These are phyloP conservation scores for Chloris gayana DNA, from an alignment of 176 grass and related monocot genomes.

Conservation along the genomic window DNA sequence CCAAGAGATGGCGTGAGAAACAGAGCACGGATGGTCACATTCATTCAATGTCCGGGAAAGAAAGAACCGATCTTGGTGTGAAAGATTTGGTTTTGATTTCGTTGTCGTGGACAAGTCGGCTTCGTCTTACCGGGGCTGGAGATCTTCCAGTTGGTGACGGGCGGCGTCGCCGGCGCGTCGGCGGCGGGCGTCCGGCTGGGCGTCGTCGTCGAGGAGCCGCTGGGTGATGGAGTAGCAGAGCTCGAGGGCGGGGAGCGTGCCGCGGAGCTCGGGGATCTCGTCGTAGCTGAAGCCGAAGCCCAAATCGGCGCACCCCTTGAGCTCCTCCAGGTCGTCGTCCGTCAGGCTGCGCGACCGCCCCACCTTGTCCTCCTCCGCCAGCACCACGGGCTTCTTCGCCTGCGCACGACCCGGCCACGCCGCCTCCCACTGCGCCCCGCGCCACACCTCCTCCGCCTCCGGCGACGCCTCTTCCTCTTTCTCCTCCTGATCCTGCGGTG, in stretches of 20 bases:
- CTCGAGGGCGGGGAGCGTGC: slow-evolving; percentile 48
- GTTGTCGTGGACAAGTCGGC: neutral
- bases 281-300: slow-evolving; percentile 56
- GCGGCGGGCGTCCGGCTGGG: too few species aligned
- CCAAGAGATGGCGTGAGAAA: neutral
- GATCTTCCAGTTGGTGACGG: slow-evolving; percentile 54
- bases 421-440: slow-evolving; percentile 45
- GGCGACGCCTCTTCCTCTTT: neutral
- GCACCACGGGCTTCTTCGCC: neutral
- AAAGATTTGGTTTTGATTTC: neutral
- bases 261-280: slow-evolving; percentile 47
- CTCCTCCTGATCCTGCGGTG: rapidly evolving
- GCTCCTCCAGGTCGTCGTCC: slow-evolving; percentile 56
- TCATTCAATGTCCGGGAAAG: too few species aligned
- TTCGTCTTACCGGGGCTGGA: slow-evolving; percentile 41
- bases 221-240: slow-evolving; percentile 56
- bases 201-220: slow-evolving; percentile 32
- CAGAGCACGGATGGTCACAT: too few species aligned
- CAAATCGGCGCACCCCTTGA: slow-evolving; percentile 45
- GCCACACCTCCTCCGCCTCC: slow-evolving; percentile 47
- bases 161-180: neutral
- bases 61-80: neutral
- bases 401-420: slow-evolving; percentile 30
- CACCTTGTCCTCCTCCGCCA: neutral
- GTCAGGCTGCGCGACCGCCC: slow-evolving; percentile 41